Conservation (phyloP, 805 yeast genomes). For the Clavispora carvajalis region DNA sequence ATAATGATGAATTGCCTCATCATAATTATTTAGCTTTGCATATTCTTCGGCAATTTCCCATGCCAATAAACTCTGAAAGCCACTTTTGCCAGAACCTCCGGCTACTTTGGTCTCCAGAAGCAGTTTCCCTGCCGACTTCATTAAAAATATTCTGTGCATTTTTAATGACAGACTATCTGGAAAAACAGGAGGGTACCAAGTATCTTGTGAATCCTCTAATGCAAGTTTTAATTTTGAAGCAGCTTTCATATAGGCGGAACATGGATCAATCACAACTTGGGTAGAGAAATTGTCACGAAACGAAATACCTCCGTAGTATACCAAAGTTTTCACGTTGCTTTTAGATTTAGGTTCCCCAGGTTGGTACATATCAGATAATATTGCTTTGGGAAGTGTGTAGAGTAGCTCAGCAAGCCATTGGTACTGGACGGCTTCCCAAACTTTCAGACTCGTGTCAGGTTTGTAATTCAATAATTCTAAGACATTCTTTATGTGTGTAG, state of each 20-base stretch:
- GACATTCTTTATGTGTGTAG: conserved; percentile 55
- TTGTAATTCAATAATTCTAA: conserved; percentile 24
- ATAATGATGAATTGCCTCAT: conserved; percentile 18
- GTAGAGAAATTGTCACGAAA: conserved; percentile 17
- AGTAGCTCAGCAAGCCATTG: conserved; percentile 61
- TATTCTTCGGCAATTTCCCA: conserved; percentile 50
- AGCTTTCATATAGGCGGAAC: conserved; percentile 24
- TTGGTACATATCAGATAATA: conserved; percentile 17
- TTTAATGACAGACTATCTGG: conserved; percentile 2
- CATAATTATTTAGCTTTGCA: conserved; percentile 12
- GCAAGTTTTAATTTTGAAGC: conserved; percentile 20
- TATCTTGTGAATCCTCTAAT: neutral
- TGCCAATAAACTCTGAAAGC: conserved; percentile 13
- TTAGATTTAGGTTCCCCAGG: conserved; percentile 10
- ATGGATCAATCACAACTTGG: conserved; percentile 26
- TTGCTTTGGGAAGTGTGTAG: conserved; percentile 42
- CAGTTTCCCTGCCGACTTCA: conserved; percentile 25
- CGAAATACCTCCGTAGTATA: conserved; percentile 32
- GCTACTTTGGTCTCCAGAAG: neutral
- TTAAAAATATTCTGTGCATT: conserved; percentile 17
- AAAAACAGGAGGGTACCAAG: conserved; percentile 19
- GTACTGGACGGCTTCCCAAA: conserved; percentile 62
- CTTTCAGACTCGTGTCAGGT: conserved; percentile 12
- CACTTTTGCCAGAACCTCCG: neutral
- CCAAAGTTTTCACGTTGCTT: conserved; percentile 6